A percentile compares a stretch with the other conserved stretches of the same genome.
Evolutionary conservation across 1,139 yeast species (phyloP).

Genomic region (Suhomyces bolitotheri): DNA sequence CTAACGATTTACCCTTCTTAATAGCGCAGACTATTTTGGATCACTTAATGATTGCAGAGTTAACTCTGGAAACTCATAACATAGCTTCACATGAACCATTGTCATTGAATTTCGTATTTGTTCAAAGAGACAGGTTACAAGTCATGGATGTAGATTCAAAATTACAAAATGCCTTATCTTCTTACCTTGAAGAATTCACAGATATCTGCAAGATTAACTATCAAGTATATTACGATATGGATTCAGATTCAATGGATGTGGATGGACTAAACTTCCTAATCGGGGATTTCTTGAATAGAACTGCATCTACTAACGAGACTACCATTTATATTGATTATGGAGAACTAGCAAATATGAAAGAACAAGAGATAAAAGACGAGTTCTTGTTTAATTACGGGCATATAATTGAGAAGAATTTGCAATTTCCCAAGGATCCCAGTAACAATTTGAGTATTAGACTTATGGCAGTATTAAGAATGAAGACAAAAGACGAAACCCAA

Average conservation of each 20-base stretch:
- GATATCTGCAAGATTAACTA: too few relatives aligned
- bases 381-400: slow-evolving; percentile 1
- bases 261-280: too few relatives aligned
- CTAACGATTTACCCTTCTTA: slow-evolving; percentile 61
- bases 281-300: not conserved
- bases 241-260: too few relatives aligned
- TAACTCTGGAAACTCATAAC: not conserved
- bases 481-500: not conserved
- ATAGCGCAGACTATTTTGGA: slow-evolving; percentile 58
- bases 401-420: slow-evolving; percentile 3
- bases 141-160: too few relatives aligned
- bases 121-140: too few relatives aligned
- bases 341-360: not conserved
- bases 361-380: not conserved
- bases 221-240: too few relatives aligned
- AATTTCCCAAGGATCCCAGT: slow-evolving; percentile 8
- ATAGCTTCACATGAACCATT: too few relatives aligned
- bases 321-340: not conserved
- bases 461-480: slow-evolving; percentile 1
- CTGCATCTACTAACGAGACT: not conserved
- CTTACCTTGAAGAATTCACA: too few relatives aligned
- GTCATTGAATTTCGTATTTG: too few relatives aligned
- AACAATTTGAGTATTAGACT: slow-evolving; percentile 5
- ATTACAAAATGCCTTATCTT: too few relatives aligned
- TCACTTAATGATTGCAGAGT: slow-evolving; percentile 54